phyloP scores from a whole-genome alignment of 2,329 filamentous ascomycete species.

The Aspergillus quadrilineatus region DNA sequence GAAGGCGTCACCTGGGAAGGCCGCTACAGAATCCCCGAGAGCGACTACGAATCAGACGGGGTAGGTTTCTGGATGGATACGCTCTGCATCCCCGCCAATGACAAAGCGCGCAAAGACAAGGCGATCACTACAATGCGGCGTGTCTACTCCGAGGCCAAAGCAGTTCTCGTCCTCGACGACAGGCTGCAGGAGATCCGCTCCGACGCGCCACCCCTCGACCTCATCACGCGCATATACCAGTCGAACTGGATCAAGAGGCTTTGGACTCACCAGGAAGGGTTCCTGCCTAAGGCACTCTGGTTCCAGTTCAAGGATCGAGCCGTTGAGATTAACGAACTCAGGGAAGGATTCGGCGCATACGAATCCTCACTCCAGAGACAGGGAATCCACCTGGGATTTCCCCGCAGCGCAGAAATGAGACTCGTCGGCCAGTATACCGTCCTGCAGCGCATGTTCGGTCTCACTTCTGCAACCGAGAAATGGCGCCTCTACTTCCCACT shows the following conservation, averaged over 20 bases:
- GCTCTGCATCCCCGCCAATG: conserved; percentile 19
- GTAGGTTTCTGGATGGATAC: conserved; percentile 26
- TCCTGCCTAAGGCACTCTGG: conserved; percentile 10
- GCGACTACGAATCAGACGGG: conserved; percentile 1
- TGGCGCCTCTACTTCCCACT: conserved; percentile 13
- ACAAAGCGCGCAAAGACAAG: conserved; percentile 5
- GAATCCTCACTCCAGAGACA: not conserved
- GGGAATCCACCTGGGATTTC: conserved; percentile 1
- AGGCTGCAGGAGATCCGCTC: conserved; percentile 16
- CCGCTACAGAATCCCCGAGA: not conserved
- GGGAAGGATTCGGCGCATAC: not conserved
- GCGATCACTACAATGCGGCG: conserved; percentile 17
- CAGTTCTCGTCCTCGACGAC: conserved; percentile 20
- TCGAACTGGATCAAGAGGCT: conserved; percentile 19
- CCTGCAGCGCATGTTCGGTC: not conserved
- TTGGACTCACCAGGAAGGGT: conserved; percentile 21
- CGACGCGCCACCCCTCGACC: conserved; percentile 7
- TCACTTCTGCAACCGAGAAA: not conserved
- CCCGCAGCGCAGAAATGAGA: not conserved
- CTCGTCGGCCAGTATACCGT: not conserved
- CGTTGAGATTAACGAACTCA: not conserved
- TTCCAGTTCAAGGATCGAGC: conserved; percentile 15
- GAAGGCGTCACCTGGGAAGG: conserved; percentile 16
- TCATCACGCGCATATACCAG: conserved; percentile 14
- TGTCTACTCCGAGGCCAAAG: conserved; percentile 15